phyloP scores from a whole-genome alignment of 306 rosid genomes.

The Ormosia emarginata region DNA sequence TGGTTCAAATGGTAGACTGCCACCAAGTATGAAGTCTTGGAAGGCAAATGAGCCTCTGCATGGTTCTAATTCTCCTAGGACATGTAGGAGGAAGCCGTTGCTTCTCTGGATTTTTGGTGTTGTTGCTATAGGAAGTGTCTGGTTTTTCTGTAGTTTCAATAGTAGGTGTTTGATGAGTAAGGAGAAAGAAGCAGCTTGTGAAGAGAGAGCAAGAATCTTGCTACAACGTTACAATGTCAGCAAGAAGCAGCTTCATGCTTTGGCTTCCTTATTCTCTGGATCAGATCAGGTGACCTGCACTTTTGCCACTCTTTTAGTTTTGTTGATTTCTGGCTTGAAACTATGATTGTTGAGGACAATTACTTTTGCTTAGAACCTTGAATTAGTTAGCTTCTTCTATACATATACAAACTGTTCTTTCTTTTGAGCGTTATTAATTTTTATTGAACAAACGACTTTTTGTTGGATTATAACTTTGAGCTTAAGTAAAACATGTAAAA shows the following conservation, averaged over 20 bases:
- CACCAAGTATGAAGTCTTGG: constrained; percentile 46
- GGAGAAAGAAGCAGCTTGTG: constrained; percentile 42
- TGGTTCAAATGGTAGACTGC: constrained; percentile 58
- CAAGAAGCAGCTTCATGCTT: constrained; percentile 55
- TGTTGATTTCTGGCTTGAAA: constrained; percentile 3
- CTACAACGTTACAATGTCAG: constrained; percentile 70
- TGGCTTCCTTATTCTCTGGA: constrained; percentile 52
- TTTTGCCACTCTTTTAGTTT: not conserved
- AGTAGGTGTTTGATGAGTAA: constrained; percentile 30
- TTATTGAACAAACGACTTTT: not conserved
- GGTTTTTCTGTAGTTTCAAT: constrained; percentile 44
- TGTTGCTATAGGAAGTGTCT: constrained; percentile 38
- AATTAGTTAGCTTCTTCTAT: constrained; percentile 4
- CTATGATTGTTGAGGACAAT: not conserved
- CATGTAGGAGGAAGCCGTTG: constrained; percentile 47
- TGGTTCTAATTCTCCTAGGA: constrained; percentile 46
- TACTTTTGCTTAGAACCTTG: not conserved
- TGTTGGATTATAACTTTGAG: constrained; percentile 19
- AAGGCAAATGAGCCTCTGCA: constrained; percentile 52
- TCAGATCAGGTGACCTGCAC: constrained; percentile 76
- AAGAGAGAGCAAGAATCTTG: constrained; percentile 48
- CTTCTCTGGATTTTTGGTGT: constrained; percentile 48
- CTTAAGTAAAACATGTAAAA: not conserved
- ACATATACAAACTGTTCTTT: not conserved
- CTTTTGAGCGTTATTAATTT: not conserved